A percentile compares a stretch with the other conserved stretches of the same genome.
phyloP scores from a whole-genome alignment of 2,329 filamentous ascomycete species.

The Kalmusia sp. region DNA sequence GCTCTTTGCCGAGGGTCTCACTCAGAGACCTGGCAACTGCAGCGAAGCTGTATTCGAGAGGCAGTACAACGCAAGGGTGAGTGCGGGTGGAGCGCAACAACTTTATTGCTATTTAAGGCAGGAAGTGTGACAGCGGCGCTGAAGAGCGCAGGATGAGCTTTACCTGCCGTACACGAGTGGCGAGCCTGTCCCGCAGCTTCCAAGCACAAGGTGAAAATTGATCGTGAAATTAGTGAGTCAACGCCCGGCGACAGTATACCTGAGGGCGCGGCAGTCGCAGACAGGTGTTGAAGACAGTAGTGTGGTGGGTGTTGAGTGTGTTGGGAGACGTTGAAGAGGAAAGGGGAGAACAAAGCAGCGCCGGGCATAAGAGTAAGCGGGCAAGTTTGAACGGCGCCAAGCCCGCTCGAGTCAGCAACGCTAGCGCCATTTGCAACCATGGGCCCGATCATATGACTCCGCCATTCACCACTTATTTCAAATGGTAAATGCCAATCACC shows the following conservation, averaged over 20 bases:
- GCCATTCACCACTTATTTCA: too few relatives aligned
- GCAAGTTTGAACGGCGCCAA: not conserved
- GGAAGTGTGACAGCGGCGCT: constrained; percentile 18
- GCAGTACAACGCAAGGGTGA: constrained; percentile 16
- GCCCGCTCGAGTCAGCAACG: not conserved
- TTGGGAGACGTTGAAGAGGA: not conserved
- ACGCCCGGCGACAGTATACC: not conserved
- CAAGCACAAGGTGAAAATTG: not conserved
- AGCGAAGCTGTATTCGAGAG: constrained; percentile 6
- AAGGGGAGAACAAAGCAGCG: constrained; percentile 1
- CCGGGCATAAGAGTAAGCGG: constrained; percentile 3
- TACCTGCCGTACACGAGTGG: constrained; percentile 11
- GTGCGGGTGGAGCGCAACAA: constrained; percentile 26
- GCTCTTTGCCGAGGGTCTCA: constrained; percentile 15
- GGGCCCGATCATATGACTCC: too few relatives aligned
- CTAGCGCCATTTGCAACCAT: too few relatives aligned
- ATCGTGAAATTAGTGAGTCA: not conserved
- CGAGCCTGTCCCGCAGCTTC: constrained; percentile 7
- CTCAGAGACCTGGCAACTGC: constrained; percentile 11
- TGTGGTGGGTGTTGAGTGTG: not conserved
- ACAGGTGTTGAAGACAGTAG: not conserved
- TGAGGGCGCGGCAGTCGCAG: not conserved
- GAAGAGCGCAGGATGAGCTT: constrained; percentile 12
- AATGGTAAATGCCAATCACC: too few relatives aligned
- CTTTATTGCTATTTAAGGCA: constrained; percentile 33